Evolutionary conservation across 2,329 filamentous ascomycete genomes (phyloP), one percentile per base, ranked within the genome.

Genomic region (Ceratocystiopsis minuta): DNA sequence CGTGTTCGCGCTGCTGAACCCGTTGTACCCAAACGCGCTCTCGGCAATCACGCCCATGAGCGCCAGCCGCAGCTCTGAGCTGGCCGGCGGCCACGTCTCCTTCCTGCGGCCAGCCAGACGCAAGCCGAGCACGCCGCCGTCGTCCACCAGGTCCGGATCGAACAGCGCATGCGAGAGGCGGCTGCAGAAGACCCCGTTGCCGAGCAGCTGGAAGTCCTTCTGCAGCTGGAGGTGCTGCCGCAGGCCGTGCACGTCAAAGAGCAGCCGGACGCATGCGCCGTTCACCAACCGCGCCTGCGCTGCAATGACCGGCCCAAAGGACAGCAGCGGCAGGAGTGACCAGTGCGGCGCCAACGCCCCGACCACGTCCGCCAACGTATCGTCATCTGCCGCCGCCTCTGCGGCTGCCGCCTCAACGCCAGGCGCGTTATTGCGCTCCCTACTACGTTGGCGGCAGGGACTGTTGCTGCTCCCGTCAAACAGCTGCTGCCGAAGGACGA

Each of bases 31-130:
- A 32, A 42, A 31, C n/a, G 16, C 24, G 48, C 75, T 83, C 48
- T 95, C 87, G 2, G 72, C 70, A 7, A 96, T 63, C 1, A 96
- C 71, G 0, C 85, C 86, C 70, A 87, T 92, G 16, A 98, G 66
- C 0, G 84, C 84, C 6, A 96, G 67, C 11, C 86, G 75, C n/a
- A 98, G 63, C 56, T 96, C 90, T 0, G 87, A 95, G 56, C 83
- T 92, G 18, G 86, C 86, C 5, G 90, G 90, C 20, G 90, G 90
- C 90, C 90, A 96, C 31, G 70, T 83, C 43, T 83, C 76, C 14
- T 28, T 32, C n/a, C 37, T 37, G 51, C 85, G 73, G 2, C 73
- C 75, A n/a, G 81, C 81, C 1, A 96, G 65, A 35, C 86, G 79
- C 35, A 96, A 66, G 1, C 90, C 88, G 67, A 93, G 88, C 44